Percentiles rank a stretch among this genome's conserved stretches.
Evolutionary conservation across 2,329 filamentous ascomycete species (phyloP).

Genomic region (Aspergillus fumigatiaffinis): DNA sequence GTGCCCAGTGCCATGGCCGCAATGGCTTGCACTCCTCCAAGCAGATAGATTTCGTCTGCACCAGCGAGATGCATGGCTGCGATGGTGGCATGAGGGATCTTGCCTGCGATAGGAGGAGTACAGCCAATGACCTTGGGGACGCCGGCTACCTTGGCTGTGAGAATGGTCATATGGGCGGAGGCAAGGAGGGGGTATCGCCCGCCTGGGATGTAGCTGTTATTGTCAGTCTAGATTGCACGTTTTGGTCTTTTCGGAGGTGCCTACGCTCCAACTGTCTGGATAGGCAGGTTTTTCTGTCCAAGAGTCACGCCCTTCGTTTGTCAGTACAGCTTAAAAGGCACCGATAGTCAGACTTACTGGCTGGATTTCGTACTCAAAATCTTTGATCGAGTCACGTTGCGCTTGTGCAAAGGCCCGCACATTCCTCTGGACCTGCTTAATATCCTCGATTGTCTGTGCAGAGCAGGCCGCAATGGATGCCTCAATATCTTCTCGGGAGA

Average conservation of each 20-base stretch:
- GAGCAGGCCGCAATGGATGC: conserved; percentile 44
- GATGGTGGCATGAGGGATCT: conserved; percentile 48
- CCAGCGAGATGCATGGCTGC: conserved; percentile 50
- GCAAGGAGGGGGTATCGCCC: conserved; percentile 53
- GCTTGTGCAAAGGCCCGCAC: conserved; percentile 49
- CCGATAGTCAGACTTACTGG: conserved; percentile 20
- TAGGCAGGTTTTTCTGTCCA: conserved; percentile 50
- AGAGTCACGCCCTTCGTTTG: conserved; percentile 43
- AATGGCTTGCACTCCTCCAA: conserved; percentile 52
- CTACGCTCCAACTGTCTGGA: conserved; percentile 45
- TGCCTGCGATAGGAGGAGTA: conserved; percentile 49
- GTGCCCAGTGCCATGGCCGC: conserved; percentile 52
- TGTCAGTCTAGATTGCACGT: neutral
- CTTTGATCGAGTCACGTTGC: conserved; percentile 43
- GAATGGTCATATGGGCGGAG: conserved; percentile 54
- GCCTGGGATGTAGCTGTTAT: conserved; percentile 45
- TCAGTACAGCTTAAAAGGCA: neutral
- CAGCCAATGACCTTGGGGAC: conserved; percentile 49
- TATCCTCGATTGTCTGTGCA: conserved; percentile 50
- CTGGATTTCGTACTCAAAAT: conserved; percentile 51
- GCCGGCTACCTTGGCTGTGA: conserved; percentile 53
- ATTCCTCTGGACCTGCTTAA: conserved; percentile 50
- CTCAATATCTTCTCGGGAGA: conserved; percentile 45
- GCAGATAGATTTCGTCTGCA: conserved; percentile 49
- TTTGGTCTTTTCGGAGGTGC: conserved; percentile 7